phyloP scores from a whole-genome alignment of 192 early-diverging fungal genomes.

The Coemansia sp. region DNA sequence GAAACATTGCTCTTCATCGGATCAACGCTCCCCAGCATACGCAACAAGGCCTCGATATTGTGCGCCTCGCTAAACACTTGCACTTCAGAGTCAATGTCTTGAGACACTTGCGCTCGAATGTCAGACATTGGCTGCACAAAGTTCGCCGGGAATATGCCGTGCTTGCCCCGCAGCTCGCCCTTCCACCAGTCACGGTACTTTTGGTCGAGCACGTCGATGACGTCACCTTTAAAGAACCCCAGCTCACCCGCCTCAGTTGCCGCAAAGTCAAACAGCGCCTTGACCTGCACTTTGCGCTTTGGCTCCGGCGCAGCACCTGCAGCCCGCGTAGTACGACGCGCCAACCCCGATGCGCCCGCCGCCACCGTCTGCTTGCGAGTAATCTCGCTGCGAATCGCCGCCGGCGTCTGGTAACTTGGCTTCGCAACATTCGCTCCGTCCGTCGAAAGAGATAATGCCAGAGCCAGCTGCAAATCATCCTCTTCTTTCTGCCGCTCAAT shows the following conservation, averaged over 20 bases:
- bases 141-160: slow-evolving; percentile 96
- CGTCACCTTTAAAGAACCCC: slow-evolving; percentile 81
- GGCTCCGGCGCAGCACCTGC: slow-evolving; percentile 23
- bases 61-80: slow-evolving; percentile 68
- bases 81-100: slow-evolving; percentile 63
- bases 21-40: slow-evolving; percentile 73
- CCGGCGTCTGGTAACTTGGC: slow-evolving; percentile 22
- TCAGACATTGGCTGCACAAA: slow-evolving; percentile 83
- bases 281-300: slow-evolving; percentile 73
- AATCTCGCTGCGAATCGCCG: slow-evolving; percentile 49
- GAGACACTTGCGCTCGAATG: slow-evolving; percentile 55
- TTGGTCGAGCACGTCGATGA: slow-evolving; percentile 87
- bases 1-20: slow-evolving; percentile 79
- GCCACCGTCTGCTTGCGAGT: slow-evolving; percentile 46
- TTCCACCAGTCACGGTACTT: slow-evolving; percentile 99
- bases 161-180: slow-evolving; percentile 79
- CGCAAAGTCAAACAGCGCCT: slow-evolving; percentile 91
- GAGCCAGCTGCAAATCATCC: slow-evolving; percentile 89
- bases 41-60: slow-evolving; percentile 77
- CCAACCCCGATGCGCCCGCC: neutral
- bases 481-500: slow-evolving; percentile 90
- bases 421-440: neutral
- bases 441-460: slow-evolving; percentile 85
- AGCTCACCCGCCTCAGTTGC: slow-evolving; percentile 91
- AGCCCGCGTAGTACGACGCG: slow-evolving; percentile 21